Evolutionary conservation across 495 filamentous ascomycete genomes (phyloP).

Genomic region (Letharia columbiana): DNA sequence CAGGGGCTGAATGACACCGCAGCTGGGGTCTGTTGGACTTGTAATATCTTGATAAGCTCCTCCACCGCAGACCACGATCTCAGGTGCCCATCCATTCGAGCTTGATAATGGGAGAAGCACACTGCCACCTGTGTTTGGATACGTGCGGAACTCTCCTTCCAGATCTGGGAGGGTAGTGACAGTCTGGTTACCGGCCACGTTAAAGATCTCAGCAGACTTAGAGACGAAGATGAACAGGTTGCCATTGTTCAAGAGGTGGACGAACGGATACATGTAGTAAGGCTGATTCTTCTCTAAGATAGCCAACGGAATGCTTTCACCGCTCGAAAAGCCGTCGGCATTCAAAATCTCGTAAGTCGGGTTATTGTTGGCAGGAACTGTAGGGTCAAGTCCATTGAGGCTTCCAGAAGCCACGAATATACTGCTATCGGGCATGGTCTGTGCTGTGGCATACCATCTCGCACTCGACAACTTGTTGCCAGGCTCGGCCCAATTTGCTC

Average conservation of each 20-base stretch:
- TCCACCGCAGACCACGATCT: constrained; percentile 53
- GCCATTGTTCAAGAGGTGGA: constrained; percentile 51
- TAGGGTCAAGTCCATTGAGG: constrained; percentile 52
- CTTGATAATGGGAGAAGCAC: constrained; percentile 50
- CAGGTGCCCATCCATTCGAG: constrained; percentile 42
- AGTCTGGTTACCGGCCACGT: constrained; percentile 34
- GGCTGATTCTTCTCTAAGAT: constrained; percentile 51
- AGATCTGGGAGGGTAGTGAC: constrained; percentile 46
- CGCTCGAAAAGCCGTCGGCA: constrained; percentile 34
- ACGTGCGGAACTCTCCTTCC: constrained; percentile 51
- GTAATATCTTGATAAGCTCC: constrained; percentile 56
- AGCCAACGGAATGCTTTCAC: constrained; percentile 39
- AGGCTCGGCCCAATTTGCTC: constrained; percentile 47
- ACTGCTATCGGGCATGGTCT: constrained; percentile 47
- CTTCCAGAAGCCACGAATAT: constrained; percentile 56
- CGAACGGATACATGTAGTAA: constrained; percentile 60
- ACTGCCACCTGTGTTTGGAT: constrained; percentile 55
- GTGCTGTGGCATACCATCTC: constrained; percentile 54
- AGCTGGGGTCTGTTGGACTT: constrained; percentile 49
- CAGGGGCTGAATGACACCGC: constrained; percentile 50
- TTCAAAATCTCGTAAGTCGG: constrained; percentile 54
- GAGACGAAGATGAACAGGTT: constrained; percentile 48
- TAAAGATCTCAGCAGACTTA: constrained; percentile 49
- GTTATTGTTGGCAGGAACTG: constrained; percentile 50
- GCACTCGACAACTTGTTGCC: constrained; percentile 45